phyloP scores from a whole-genome alignment of 306 rosid genomes.

The Erythrophleum fordii region DNA sequence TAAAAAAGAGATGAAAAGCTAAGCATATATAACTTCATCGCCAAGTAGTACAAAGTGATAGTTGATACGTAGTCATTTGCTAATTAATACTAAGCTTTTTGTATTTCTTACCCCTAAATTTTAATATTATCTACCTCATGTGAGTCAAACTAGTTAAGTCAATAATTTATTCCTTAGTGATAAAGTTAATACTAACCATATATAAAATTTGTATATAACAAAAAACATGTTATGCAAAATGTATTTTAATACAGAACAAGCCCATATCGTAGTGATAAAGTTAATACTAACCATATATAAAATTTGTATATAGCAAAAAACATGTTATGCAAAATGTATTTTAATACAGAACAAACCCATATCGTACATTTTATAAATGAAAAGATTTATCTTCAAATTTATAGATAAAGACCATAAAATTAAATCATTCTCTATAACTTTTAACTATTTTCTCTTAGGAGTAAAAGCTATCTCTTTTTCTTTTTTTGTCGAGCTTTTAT shows the following conservation, averaged over 20 bases:
- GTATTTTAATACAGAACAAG: slow-evolving; percentile 25
- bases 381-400: slow-evolving; percentile 16
- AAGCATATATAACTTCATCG: slow-evolving; percentile 36
- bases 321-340: slow-evolving; percentile 27
- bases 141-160: slow-evolving; percentile 8
- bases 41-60: slow-evolving; percentile 36
- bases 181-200: slow-evolving; percentile 19
- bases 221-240: slow-evolving; percentile 17
- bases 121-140: neutral
- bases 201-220: slow-evolving; percentile 18
- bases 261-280: slow-evolving; percentile 5
- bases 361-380: slow-evolving; percentile 2
- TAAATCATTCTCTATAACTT: neutral
- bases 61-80: slow-evolving; percentile 40
- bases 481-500: slow-evolving; percentile 25
- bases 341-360: slow-evolving; percentile 4
- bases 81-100: slow-evolving; percentile 33
- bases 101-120: neutral
- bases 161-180: slow-evolving; percentile 4
- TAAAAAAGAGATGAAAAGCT: slow-evolving; percentile 16
- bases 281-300: slow-evolving; percentile 3
- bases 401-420: slow-evolving; percentile 20
- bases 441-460: neutral
- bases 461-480: slow-evolving; percentile 36
- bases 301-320: slow-evolving; percentile 14